Evolutionary conservation across 169 alveolate species (phyloP), one percentile per base, ranked within the genome.

Genomic region (Plasmodium coatneyi): DNA sequence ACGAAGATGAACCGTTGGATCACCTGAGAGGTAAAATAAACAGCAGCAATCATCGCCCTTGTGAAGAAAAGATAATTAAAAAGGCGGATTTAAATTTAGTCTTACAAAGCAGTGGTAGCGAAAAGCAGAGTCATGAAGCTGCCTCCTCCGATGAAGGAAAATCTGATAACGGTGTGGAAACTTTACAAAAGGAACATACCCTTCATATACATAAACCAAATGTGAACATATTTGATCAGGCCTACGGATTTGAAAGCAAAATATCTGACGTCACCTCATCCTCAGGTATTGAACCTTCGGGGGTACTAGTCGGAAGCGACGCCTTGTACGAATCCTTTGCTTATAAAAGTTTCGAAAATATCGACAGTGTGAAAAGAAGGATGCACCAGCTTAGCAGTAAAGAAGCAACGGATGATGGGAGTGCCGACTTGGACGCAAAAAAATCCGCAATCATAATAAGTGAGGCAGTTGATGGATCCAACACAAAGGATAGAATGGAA

Each of bases 321-420:
- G 28, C 39, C 4, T 91, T 91, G 81, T 91, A 91, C 41, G 92
- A 91, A 81, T 80, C 95, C 43, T 91, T 91, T 60, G 78, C 60
- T 5, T 91, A 91, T 80, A 91, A 91, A 71, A 91, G 84, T 71
- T 19, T 80, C 19, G 83, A 14, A 71, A 36, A 72, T 81, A 10
- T 81, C 0, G 95, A 91, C n/a, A 12, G 34, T 71, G 9, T 80
- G 56, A 91, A 52, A 60, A 91, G 52, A 41, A 76, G 56, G 22
- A 32, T 28, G 34, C 70, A 71, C 34, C n/a, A n/a, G 16, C n/a
- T 14, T 32, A 83, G 32, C 82, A 41, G 76, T n/a, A 83, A 9
- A 39, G 39, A 41, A 56, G 56, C 52, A 32, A 83, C 25, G 70
- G 19, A 80, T 43, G 60, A 30, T 32, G 22, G 12, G 19, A 49